Evolutionary conservation across 2,329 filamentous ascomycete species (phyloP), one percentile per base, ranked within the genome.

Genomic region (Geosmithia flava): DNA sequence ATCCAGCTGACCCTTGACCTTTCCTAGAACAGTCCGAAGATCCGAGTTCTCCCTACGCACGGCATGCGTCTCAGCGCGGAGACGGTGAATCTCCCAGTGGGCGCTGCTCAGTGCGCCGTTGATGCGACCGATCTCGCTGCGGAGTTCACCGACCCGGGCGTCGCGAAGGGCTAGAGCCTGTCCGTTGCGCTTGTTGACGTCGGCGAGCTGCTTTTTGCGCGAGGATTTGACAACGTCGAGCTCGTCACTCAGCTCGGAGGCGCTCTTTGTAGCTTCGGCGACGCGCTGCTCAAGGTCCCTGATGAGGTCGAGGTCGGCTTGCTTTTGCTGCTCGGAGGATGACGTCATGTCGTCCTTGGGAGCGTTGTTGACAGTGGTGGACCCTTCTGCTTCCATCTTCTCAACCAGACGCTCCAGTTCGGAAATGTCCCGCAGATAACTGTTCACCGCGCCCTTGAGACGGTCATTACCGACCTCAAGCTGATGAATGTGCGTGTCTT

Each of bases 331-430:
- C 11, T 37, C 33, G 6, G 10, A 11, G 11, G 33, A 37, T 5
- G 33, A 13, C 6, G 15, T 11, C 33, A 11, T 11, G 33, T 6
- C 33, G 15, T 37, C 33, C 33, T 37, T 16, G 11, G 15, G 2
- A 62, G 58, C 3, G 59, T 53, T 0, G 60, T 1, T 61, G 58
- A 1, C 59, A 8, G 23, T 56, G 4, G 62, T 23, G 6, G 30
- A 15, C 4, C 19, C 58, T 2, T 66, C 59, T 1, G 51, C 47
- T 52, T 81, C 76, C 49, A 80, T 60, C 4, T 62, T 58, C 50
- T 68, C 62, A 19, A 79, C 72, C 1, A 79, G 64, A 1, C 50
- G 55, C 58, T 81, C 76, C 0, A 82, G 66, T 56, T 76, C 72
- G 0, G 59, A 55, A 0, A 81, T 67, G 50, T 81, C 78, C 3